Percentiles rank a stretch among this genome's conserved stretches.
phyloP scores from a whole-genome alignment of 2,329 filamentous ascomycete species.

The Scytalidium sp. region DNA sequence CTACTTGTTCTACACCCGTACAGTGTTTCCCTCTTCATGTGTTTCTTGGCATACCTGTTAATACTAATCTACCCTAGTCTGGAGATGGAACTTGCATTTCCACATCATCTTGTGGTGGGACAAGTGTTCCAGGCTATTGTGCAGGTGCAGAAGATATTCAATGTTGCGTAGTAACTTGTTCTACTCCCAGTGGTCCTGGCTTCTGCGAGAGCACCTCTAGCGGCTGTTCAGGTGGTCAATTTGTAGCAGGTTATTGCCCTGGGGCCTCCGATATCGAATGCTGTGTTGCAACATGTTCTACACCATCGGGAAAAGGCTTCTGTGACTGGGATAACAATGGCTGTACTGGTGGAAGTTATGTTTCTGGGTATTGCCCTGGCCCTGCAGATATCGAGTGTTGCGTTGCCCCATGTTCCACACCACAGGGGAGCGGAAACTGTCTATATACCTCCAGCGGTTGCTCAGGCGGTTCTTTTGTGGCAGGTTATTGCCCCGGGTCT shows the following conservation, averaged over 20 bases:
- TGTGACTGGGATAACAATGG: constrained; percentile 10
- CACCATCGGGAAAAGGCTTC: constrained; percentile 8
- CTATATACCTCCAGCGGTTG: constrained; percentile 10
- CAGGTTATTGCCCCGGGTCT: constrained; percentile 14
- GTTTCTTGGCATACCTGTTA: no score
- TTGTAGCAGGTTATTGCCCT: constrained; percentile 13
- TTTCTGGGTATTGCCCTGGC: constrained; percentile 13
- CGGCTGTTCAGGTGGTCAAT: constrained; percentile 8
- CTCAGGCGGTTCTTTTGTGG: constrained; percentile 7
- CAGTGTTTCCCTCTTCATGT: no score
- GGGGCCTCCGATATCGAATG: constrained; percentile 15
- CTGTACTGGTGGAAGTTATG: constrained; percentile 13
- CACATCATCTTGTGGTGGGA: no score
- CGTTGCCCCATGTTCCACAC: constrained; percentile 3
- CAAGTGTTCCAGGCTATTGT: constrained; percentile 10
- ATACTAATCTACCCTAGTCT: no score
- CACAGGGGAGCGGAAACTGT: constrained; percentile 8
- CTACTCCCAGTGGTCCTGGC: constrained; percentile 2
- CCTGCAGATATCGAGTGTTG: constrained; percentile 17
- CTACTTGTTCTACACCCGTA: no score
- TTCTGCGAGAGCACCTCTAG: constrained; percentile 8
- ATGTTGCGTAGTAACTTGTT: constrained; percentile 14
- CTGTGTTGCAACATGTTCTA: constrained; percentile 15
- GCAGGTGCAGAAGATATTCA: constrained; percentile 14
- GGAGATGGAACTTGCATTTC: no score